Evolutionary conservation across 2,329 filamentous ascomycete species (phyloP), one percentile per base, ranked within the genome.

Genomic region (Periconia sp.): DNA sequence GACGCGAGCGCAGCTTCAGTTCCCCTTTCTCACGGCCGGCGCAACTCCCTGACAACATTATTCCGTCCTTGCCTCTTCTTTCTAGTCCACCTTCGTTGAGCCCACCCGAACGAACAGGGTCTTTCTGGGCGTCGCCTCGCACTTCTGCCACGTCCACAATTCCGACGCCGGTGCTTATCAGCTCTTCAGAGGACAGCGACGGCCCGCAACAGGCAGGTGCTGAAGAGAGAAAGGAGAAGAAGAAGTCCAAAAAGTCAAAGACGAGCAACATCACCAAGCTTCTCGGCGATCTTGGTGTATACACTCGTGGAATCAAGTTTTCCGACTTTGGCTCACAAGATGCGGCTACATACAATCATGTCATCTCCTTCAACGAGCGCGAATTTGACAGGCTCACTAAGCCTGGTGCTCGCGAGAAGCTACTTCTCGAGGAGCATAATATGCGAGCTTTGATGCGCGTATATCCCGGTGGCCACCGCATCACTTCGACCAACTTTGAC

Each of bases 401-500:
- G 59, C 86, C 86, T 52, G 84, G 87, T 32, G 80, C 84, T 32
- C 87, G 89, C 17, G 84, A 84, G 46, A 95, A 95, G 72, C 82
- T 83, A 49, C 78, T 87, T 3, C 80, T 97, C 18, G 87, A 92
- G 59, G 85, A 88, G 46, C 94, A 99, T 77, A 99, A 99, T 69
- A 87, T 90, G 78, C 84, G 86, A 28, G 89, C 92, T 66, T 54
- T 69, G 21, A 96, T 96, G 83, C 87, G 94, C 30, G 91, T 97
- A 8, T 99, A 99, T 65, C 94, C 94, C 5, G 88, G 89, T 40
- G 86, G 83, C 25, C 85, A 84, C 57, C 87, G 94, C 19, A 78
- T 97, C 43, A 84, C 83, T 23, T 97, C 94, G 1, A 89, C 87
- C 57, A 99, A 99, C 72, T 97, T 96, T 63, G 91, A 96, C 61